These are phyloP conservation scores for Zoysia japonica DNA, from an alignment of 176 grass and related monocot genomes.

Conservation along the genomic window DNA sequence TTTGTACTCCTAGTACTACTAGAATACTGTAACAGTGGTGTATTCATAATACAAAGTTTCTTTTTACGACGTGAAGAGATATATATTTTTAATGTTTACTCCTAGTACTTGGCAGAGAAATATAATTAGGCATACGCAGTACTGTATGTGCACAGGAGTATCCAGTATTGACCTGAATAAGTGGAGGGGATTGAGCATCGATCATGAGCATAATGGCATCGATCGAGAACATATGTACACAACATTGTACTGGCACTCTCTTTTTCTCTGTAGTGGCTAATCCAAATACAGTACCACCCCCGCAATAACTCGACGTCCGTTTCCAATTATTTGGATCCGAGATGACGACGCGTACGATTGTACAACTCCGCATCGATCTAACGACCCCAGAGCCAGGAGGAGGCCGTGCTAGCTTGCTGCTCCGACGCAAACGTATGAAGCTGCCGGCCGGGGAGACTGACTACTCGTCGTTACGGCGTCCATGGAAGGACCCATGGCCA, in stretches of 20 bases:
- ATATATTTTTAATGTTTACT: no score
- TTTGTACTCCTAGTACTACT: no score
- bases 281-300: background rate
- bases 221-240: background rate
- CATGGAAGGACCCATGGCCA: background rate
- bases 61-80: no score
- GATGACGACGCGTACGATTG: background rate
- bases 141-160: background rate
- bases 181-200: background rate
- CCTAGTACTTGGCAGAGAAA: background rate
- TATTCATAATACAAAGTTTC: no score
- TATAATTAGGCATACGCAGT: background rate
- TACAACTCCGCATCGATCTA: background rate
- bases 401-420: no score
- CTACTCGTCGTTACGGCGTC: background rate
- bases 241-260: constrained; percentile 24
- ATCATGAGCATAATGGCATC: background rate
- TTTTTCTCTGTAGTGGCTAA: background rate
- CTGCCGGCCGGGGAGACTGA: background rate
- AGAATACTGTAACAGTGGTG: no score
- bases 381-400: background rate
- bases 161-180: constrained; percentile 6
- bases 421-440: background rate
- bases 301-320: constrained; percentile 1
- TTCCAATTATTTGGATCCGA: constrained; percentile 31